Conservation (phyloP, 495 filamentous ascomycete species). For the Lasiosphaeria hispida region DNA sequence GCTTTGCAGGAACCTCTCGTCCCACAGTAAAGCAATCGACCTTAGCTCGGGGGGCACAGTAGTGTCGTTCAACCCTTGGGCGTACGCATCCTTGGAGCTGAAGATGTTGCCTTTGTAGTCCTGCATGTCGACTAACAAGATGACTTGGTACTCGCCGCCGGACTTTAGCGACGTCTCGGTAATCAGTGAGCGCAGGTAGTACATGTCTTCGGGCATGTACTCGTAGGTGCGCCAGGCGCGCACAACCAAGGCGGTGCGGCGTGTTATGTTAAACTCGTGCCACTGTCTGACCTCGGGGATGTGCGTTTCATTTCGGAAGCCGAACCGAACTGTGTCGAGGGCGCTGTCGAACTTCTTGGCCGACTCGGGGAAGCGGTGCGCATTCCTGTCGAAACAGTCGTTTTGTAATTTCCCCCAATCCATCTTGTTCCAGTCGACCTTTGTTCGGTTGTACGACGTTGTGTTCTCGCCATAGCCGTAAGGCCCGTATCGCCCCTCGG, state of each 20-base stretch:
- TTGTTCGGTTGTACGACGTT: constrained; percentile 30
- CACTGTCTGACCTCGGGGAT: constrained; percentile 30
- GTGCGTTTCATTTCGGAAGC: constrained; percentile 19
- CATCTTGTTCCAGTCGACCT: constrained; percentile 71
- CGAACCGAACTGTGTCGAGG: constrained; percentile 24
- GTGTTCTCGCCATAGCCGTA: constrained; percentile 32
- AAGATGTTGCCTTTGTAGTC: constrained; percentile 51
- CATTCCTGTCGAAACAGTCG: constrained; percentile 65
- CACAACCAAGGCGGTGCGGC: constrained; percentile 40
- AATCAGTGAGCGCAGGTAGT: constrained; percentile 55
- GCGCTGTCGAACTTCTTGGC: constrained; percentile 22
- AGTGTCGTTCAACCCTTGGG: constrained; percentile 43
- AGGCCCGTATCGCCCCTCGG: constrained; percentile 29
- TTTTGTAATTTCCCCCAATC: constrained; percentile 76
- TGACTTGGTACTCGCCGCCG: constrained; percentile 58
- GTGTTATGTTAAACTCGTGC: constrained; percentile 29
- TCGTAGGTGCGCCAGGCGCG: constrained; percentile 44
- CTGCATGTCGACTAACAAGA: constrained; percentile 58
- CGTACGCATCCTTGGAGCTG: constrained; percentile 47
- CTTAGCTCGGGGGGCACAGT: constrained; percentile 55
- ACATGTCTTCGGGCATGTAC: constrained; percentile 40
- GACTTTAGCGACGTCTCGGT: constrained; percentile 53
- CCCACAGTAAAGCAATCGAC: constrained; percentile 57
- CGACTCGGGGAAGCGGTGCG: constrained; percentile 52
- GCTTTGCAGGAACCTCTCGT: constrained; percentile 39